Conservation (phyloP, 768 basidiomycete genomes). For the Serendipita sp. region DNA sequence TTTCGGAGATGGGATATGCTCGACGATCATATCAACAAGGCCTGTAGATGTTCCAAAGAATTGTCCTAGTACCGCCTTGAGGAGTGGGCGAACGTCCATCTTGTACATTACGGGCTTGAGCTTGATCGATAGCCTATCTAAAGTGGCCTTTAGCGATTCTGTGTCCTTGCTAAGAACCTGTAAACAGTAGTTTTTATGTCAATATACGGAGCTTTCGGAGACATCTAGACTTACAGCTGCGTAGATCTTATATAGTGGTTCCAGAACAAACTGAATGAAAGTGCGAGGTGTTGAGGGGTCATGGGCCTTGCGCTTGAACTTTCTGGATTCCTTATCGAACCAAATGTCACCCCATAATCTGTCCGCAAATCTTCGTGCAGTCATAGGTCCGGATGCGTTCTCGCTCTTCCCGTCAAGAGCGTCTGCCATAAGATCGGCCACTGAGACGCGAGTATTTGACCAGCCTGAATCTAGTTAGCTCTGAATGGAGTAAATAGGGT, state of each 20-base stretch:
- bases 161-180: slow-evolving; percentile 89
- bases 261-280: slow-evolving; percentile 91
- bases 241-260: slow-evolving; percentile 94
- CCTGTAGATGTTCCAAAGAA: slow-evolving; percentile 89
- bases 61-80: slow-evolving; percentile 86
- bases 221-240: slow-evolving; percentile 27
- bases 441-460: not conserved
- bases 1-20: slow-evolving; percentile 74
- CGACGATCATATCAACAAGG: slow-evolving; percentile 79
- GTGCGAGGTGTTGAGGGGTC: slow-evolving; percentile 67
- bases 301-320: slow-evolving; percentile 72
- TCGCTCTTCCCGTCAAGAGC: not conserved
- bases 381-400: not conserved
- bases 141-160: slow-evolving; percentile 66
- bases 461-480: not conserved
- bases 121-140: slow-evolving; percentile 59
- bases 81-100: slow-evolving; percentile 90
- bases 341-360: slow-evolving; percentile 98
- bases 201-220: not conserved
- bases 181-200: not conserved
- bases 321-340: slow-evolving; percentile 67
- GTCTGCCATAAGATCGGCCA: not conserved
- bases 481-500: not conserved
- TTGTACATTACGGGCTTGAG: slow-evolving; percentile 92
- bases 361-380: slow-evolving; percentile 42